These are phyloP conservation scores for Pyrus communis DNA, from an alignment of 306 rosid species.

Conservation along the genomic window DNA sequence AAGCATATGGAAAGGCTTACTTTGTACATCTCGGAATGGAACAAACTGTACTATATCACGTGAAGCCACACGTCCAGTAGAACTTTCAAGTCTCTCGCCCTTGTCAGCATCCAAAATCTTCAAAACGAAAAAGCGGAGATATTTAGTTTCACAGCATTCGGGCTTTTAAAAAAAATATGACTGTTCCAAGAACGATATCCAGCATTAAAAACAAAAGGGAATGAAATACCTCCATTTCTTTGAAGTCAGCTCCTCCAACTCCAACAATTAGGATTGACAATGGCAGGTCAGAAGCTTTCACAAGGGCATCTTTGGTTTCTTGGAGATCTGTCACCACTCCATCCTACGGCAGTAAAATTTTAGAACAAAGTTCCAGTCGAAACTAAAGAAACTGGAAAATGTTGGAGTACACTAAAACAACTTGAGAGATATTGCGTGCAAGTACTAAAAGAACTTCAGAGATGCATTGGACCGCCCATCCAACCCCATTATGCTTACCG, in stretches of 20 bases:
- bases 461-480: not conserved
- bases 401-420: not conserved
- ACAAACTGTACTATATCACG: constrained; percentile 97
- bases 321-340: constrained; percentile 99
- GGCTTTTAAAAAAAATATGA: not conserved
- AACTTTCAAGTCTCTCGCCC: constrained; percentile 88
- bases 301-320: constrained; percentile 97
- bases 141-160: not conserved
- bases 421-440: not conserved
- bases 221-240: constrained; percentile 93
- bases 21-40: constrained; percentile 87
- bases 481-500: constrained; percentile 43
- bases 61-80: constrained; percentile 81
- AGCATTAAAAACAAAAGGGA: not conserved
- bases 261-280: constrained; percentile 94
- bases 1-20: constrained; percentile 29
- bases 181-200: not conserved
- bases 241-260: constrained; percentile 98
- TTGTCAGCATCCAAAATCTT: constrained; percentile 93
- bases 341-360: constrained; percentile 52
- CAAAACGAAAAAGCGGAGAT: not conserved
- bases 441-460: not conserved
- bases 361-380: constrained; percentile 14
- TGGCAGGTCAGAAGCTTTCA: constrained; percentile 93
- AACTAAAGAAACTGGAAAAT: not conserved